Percentiles rank a stretch among this genome's conserved stretches.
Conservation (phyloP, 2,329 filamentous ascomycete genomes). For the Pseudogymnoascus sp. region DNA sequence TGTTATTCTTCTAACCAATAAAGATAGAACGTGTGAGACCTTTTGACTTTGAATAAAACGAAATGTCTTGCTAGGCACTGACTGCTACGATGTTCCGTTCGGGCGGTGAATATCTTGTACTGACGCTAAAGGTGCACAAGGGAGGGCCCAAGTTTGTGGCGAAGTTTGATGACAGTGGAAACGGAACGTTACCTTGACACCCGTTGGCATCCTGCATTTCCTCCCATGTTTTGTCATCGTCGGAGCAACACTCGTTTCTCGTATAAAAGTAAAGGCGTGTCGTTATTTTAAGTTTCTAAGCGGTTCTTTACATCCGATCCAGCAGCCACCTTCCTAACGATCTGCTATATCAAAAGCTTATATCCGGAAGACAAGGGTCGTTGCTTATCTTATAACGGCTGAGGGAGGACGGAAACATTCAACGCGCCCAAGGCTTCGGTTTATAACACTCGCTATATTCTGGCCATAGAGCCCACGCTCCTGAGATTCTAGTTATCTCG, state of each 20-base stretch:
- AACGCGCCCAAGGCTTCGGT: not conserved
- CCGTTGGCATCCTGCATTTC: not conserved
- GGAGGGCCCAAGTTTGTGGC: not conserved
- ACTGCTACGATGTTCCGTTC: not conserved
- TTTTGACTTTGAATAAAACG: constrained; percentile 2
- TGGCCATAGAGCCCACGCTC: not conserved
- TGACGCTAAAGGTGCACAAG: not conserved
- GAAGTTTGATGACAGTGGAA: not conserved
- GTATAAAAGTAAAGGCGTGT: not conserved
- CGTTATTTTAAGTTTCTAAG: not conserved
- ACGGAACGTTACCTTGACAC: constrained; percentile 1
- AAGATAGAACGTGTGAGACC: not conserved
- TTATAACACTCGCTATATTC: not conserved
- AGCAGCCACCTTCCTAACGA: not conserved
- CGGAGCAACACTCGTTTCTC: not conserved
- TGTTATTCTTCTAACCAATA: not conserved
- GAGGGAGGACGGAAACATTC: not conserved
- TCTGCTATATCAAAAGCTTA: constrained; percentile 2
- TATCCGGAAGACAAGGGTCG: not conserved
- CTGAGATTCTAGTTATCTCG: not conserved
- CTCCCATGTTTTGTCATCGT: constrained; percentile 4
- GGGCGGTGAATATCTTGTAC: not conserved
- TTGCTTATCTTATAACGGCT: not conserved
- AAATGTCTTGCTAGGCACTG: not conserved
- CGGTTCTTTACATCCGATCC: not conserved